These are phyloP conservation scores for Gamarada debralockiae DNA, from an alignment of 495 filamentous ascomycete genomes.

Conservation along the genomic window DNA sequence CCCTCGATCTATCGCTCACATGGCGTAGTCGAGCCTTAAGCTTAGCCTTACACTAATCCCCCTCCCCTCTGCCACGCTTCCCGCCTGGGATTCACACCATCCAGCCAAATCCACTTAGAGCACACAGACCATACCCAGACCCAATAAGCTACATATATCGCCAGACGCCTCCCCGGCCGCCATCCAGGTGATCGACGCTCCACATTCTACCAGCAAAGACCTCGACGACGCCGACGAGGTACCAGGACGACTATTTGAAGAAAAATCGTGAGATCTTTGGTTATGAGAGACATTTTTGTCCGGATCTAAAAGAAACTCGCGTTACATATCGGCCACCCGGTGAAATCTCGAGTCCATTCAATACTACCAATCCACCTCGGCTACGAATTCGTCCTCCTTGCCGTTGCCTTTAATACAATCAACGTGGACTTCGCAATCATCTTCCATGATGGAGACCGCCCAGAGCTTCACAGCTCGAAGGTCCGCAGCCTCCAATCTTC, in stretches of 20 bases:
- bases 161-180: slow-evolving; percentile 29
- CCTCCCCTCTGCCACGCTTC: slow-evolving; percentile 18
- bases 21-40: too few species aligned
- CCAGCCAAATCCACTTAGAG: slow-evolving; percentile 6
- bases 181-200: slow-evolving; percentile 30
- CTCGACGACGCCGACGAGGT: too few species aligned
- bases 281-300: not conserved
- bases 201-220: too few species aligned
- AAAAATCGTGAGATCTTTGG: not conserved
- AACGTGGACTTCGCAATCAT: slow-evolving; percentile 22
- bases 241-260: not conserved
- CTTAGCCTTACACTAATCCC: not conserved
- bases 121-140: slow-evolving; percentile 16
- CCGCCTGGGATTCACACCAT: slow-evolving; percentile 13
- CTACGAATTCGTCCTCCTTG: not conserved
- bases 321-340: not conserved
- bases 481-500: slow-evolving; percentile 56
- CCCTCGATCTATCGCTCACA: too few species aligned
- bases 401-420: slow-evolving; percentile 12
- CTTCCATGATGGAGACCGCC: slow-evolving; percentile 29
- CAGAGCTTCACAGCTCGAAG: slow-evolving; percentile 55
- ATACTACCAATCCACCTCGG: not conserved
- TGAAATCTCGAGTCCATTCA: not conserved
- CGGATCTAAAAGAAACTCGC: not conserved
- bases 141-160: slow-evolving; percentile 28